Evolutionary conservation across 1,139 yeast species (phyloP), one percentile per base, ranked within the genome.

Genomic region (Sugiyamaella castrensis): DNA sequence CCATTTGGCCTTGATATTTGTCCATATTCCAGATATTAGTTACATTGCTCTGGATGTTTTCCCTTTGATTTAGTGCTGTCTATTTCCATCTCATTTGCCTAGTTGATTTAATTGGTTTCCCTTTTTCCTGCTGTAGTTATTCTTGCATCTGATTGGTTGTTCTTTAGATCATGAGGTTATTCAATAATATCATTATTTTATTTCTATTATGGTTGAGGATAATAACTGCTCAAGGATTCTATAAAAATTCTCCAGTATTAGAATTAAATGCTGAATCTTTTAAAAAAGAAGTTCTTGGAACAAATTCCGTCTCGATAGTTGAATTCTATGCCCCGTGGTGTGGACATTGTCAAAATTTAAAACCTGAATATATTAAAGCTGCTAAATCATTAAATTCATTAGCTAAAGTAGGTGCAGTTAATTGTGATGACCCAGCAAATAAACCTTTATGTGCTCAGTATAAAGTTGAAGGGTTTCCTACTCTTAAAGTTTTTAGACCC

Each of bases 301-400:
- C 94, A 7, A 87, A 88, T 64, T 86, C 87, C 58, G 84, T 95
- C 2, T 71, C 96, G 2, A 71, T 91, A 6, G 94, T 92, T 15
- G 91, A 89, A 68, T 92, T 91, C 65, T 92, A 92, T 66, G 98
- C 98, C 4, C 98, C 98, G 34, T 92, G 98, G 98, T 92, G 98
- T 69, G 87, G 87, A 16, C 87, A 85, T 71, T 86, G 94, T 70
- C 80, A 82, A 69, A 75, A 71, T 57, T 72, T 85, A 63, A 80
- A 80, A 34, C 88, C 92, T 44, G 77, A 79, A 1, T 84, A 74
- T 64, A 72, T 73, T 50, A 84, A 82, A 60, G 79, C 84, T 16
- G 95, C 88, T 10, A 79, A 77, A 48, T 68, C 70, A 37, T 70
- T 86, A 10, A 74, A 75, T 28, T 84, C 84, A 43, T 68, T 80